Evolutionary conservation across 495 filamentous ascomycete genomes (phyloP).

Genomic region (Cladorrhinum samala): DNA sequence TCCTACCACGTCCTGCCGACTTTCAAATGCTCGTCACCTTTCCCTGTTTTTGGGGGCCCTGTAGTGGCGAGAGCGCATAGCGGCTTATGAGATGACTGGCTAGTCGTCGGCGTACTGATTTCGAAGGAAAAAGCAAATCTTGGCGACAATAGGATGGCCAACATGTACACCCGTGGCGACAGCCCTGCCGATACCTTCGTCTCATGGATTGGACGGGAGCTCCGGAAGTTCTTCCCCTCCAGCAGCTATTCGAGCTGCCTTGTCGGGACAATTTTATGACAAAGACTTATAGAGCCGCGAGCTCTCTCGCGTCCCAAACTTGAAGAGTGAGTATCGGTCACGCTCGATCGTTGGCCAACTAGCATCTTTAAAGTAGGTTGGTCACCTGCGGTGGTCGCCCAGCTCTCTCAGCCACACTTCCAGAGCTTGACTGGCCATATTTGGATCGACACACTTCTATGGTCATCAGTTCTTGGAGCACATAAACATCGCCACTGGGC

Average conservation of each 20-base stretch:
- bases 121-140: neutral
- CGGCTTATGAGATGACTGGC: neutral
- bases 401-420: neutral
- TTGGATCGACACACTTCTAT: conserved; percentile 1
- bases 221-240: neutral
- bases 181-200: neutral
- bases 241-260: no score
- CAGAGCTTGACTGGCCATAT: neutral
- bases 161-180: neutral
- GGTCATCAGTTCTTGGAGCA: neutral
- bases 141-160: neutral
- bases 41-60: neutral
- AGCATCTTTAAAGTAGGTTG: no score
- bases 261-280: no score
- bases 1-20: neutral
- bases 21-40: neutral
- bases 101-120: neutral
- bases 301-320: no score
- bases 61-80: neutral
- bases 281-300: no score
- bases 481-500: conserved; percentile 5
- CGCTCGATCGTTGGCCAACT: no score
- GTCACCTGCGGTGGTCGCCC: no score
- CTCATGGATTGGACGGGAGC: no score
- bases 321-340: no score